Evolutionary conservation across 805 yeast genomes (phyloP).

Genomic region (Metschnikowia cubensis): DNA sequence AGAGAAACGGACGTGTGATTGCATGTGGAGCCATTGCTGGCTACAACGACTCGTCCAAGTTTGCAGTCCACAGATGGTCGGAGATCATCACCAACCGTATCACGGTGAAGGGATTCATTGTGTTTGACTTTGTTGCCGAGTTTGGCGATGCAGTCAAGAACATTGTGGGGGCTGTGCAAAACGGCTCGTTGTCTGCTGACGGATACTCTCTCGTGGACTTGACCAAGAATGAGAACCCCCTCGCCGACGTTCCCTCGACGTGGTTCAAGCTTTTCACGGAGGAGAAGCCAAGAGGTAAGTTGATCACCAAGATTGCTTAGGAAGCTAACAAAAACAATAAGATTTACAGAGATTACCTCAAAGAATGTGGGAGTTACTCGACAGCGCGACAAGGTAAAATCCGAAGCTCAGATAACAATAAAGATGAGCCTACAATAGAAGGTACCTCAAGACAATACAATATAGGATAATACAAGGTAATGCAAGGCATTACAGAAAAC

Average conservation of each 20-base stretch:
- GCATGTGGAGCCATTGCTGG: slow-evolving; percentile 66
- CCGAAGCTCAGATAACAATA: no score
- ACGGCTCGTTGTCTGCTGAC: slow-evolving; percentile 39
- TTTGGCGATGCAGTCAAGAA: slow-evolving; percentile 35
- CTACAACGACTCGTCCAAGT: slow-evolving; percentile 43
- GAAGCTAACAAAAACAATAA: not conserved
- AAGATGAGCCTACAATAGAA: no score
- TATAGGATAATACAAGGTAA: no score
- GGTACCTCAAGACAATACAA: no score
- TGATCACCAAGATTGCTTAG: slow-evolving; percentile 15
- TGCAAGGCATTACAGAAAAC: no score
- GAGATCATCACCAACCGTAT: slow-evolving; percentile 49
- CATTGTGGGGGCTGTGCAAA: slow-evolving; percentile 32
- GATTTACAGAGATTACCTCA: no score
- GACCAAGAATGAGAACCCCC: slow-evolving; percentile 25
- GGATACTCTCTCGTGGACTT: slow-evolving; percentile 39
- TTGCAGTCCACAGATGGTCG: slow-evolving; percentile 38
- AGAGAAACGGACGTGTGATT: slow-evolving; percentile 41
- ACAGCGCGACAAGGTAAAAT: no score
- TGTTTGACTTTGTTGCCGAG: slow-evolving; percentile 39
- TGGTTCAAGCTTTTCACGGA: slow-evolving; percentile 19
- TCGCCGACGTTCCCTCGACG: slow-evolving; percentile 13
- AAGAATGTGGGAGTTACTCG: no score
- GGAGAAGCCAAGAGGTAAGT: slow-evolving; percentile 18
- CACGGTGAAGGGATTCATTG: slow-evolving; percentile 50